phyloP scores from a whole-genome alignment of 2,329 filamentous ascomycete species.

The Aspergillus eucalypticola region DNA sequence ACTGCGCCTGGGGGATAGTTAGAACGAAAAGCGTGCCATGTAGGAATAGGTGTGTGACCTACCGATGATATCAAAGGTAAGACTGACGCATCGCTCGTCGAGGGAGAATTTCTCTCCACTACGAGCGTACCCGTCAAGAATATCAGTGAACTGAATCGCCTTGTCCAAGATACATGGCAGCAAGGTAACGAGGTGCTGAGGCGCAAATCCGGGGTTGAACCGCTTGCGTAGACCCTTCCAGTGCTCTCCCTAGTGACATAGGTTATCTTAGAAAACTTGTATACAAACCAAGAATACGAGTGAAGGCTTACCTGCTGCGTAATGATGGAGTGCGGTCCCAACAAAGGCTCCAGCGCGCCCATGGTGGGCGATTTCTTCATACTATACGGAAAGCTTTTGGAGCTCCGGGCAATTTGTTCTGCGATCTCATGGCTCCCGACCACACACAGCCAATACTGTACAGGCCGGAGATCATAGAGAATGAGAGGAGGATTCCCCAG shows the following conservation, averaged over 20 bases:
- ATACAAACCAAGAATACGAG: neutral
- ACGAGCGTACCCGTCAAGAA: constrained; percentile 22
- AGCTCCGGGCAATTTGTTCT: constrained; percentile 17
- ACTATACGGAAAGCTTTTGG: constrained; percentile 22
- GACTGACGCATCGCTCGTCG: constrained; percentile 26
- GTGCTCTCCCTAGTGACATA: constrained; percentile 19
- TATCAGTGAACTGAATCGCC: constrained; percentile 23
- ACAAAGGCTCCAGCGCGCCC: neutral
- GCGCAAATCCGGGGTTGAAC: constrained; percentile 36
- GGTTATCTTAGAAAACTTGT: neutral
- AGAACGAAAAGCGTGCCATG: neutral
- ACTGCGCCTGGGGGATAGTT: constrained; percentile 12
- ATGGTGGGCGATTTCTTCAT: constrained; percentile 13
- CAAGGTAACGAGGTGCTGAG: constrained; percentile 29
- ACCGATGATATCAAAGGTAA: constrained; percentile 40
- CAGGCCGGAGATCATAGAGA: constrained; percentile 18
- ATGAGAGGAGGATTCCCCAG: neutral
- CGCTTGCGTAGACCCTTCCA: constrained; percentile 33
- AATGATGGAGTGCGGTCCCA: constrained; percentile 15
- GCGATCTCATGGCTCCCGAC: constrained; percentile 21
- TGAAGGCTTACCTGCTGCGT: constrained; percentile 3
- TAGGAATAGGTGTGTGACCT: neutral
- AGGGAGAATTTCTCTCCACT: constrained; percentile 26
- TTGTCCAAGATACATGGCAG: constrained; percentile 32
- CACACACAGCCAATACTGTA: constrained; percentile 8